Conservation (phyloP, 495 filamentous ascomycete genomes). For the Opeltia flavorubescens region DNA sequence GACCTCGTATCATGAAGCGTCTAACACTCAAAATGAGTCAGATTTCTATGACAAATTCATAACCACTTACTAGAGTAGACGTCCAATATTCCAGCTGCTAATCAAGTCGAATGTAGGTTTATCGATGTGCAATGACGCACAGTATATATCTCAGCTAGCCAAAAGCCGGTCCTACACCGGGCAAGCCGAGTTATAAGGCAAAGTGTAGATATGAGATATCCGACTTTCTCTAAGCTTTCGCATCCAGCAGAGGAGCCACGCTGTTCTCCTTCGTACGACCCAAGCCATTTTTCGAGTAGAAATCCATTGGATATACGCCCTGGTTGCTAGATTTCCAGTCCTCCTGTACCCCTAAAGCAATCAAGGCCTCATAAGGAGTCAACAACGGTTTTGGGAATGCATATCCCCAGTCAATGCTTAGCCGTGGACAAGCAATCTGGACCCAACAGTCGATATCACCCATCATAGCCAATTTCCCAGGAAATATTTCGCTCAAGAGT, state of each 20-base stretch:
- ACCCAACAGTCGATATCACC: slow-evolving; percentile 91
- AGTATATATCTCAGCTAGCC: too few relatives aligned
- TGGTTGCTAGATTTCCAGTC: slow-evolving; percentile 55
- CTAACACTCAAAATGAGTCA: too few relatives aligned
- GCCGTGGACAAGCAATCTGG: slow-evolving; percentile 83
- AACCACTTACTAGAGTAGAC: too few relatives aligned
- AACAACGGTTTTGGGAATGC: slow-evolving; percentile 79
- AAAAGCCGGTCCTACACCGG: too few relatives aligned
- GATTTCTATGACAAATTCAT: too few relatives aligned
- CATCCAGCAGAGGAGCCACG: slow-evolving; percentile 1
- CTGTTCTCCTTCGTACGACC: slow-evolving; percentile 53
- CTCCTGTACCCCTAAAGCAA: slow-evolving; percentile 64
- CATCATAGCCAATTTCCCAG: slow-evolving; percentile 87
- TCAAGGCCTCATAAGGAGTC: slow-evolving; percentile 88
- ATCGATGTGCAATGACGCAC: too few relatives aligned
- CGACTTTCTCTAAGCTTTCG: slow-evolving; percentile 7
- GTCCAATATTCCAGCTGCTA: too few relatives aligned
- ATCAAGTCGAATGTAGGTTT: too few relatives aligned
- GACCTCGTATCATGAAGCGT: too few relatives aligned
- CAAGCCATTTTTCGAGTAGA: slow-evolving; percentile 83
- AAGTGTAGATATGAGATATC: background rate
- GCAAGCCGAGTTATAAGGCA: too few relatives aligned
- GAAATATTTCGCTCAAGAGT: slow-evolving; percentile 86
- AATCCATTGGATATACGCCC: slow-evolving; percentile 94
- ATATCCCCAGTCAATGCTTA: slow-evolving; percentile 99